phyloP scores from a whole-genome alignment of 306 rosid species.

The Cucumis cinereus region DNA sequence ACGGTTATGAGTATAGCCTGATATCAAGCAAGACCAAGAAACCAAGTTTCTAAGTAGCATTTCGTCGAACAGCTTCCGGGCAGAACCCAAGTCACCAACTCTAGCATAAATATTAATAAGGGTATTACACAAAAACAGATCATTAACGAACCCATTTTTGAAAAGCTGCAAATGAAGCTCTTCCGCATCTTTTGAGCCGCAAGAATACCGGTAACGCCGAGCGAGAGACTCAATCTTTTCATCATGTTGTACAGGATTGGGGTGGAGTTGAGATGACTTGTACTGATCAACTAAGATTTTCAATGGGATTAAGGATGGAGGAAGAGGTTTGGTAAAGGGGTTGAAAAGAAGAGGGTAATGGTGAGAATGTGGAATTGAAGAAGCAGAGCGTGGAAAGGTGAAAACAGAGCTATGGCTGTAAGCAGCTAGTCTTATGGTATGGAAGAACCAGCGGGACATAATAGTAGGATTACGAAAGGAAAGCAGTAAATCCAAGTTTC shows the following conservation, averaged over 20 bases:
- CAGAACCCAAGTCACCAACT: slow-evolving; percentile 29
- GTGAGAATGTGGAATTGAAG: slow-evolving; percentile 12
- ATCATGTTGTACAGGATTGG: slow-evolving; percentile 1
- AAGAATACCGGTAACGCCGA: slow-evolving; percentile 28
- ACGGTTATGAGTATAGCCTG: slow-evolving; percentile 49
- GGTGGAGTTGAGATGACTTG: slow-evolving; percentile 22
- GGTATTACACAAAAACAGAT: slow-evolving; percentile 57
- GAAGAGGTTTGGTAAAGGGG: not conserved
- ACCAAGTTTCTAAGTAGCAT: slow-evolving; percentile 57
- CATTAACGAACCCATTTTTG: slow-evolving; percentile 43
- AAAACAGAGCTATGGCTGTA: slow-evolving; percentile 3
- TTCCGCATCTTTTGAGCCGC: slow-evolving; percentile 35
- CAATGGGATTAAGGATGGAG: slow-evolving; percentile 4
- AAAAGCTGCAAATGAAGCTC: slow-evolving; percentile 51
- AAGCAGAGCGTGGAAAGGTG: slow-evolving; percentile 1
- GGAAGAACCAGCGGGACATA: slow-evolving; percentile 20
- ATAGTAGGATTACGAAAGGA: not conserved
- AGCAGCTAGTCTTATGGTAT: not conserved
- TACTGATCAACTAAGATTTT: slow-evolving; percentile 12
- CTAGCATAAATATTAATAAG: slow-evolving; percentile 52
- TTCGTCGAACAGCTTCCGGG: slow-evolving; percentile 55
- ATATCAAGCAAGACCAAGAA: slow-evolving; percentile 74
- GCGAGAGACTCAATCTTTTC: slow-evolving; percentile 24
- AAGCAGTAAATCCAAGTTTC: not conserved
- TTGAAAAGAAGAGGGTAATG: slow-evolving; percentile 8